Conservation (phyloP, 1,284 basidiomycete genomes). For the Melanopsichium pennsylvanicum region DNA sequence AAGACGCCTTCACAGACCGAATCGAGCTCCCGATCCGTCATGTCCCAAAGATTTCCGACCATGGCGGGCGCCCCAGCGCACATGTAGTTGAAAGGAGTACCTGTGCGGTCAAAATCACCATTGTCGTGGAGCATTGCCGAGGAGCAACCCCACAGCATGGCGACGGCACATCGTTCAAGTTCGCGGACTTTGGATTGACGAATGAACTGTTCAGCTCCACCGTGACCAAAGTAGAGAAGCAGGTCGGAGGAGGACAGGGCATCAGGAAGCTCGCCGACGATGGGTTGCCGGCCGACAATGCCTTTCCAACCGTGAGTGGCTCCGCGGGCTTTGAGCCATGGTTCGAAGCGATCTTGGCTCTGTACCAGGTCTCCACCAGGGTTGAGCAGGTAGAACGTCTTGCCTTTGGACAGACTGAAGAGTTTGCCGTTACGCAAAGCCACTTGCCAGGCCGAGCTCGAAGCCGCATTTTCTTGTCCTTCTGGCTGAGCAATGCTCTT, state of each 20-base stretch:
- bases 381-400: slow-evolving; percentile 85
- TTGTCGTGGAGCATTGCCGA: slow-evolving; percentile 85
- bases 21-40: slow-evolving; percentile 96
- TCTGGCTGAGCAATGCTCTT: neutral
- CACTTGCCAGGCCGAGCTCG: slow-evolving; percentile 29
- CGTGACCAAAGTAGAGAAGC: slow-evolving; percentile 88
- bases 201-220: slow-evolving; percentile 92
- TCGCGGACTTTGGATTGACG: slow-evolving; percentile 79
- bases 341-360: slow-evolving; percentile 82
- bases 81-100: slow-evolving; percentile 93
- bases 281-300: slow-evolving; percentile 74
- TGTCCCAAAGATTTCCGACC: slow-evolving; percentile 96
- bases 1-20: slow-evolving; percentile 86
- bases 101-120: slow-evolving; percentile 89
- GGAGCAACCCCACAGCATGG: slow-evolving; percentile 99
- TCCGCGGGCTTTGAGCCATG: slow-evolving; percentile 72
- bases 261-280: slow-evolving; percentile 51
- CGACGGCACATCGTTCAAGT: slow-evolving; percentile 82
- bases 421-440: slow-evolving; percentile 43
- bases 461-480: neutral
- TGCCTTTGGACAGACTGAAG: slow-evolving; percentile 41
- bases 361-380: slow-evolving; percentile 86
- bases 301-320: slow-evolving; percentile 81
- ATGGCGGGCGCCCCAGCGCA: slow-evolving; percentile 92
- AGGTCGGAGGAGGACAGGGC: slow-evolving; percentile 53